Percentiles rank a stretch among this genome's conserved stretches.
These are phyloP conservation scores for Kockiozyma suomiensis DNA, from an alignment of 805 yeast genomes.

Conservation along the genomic window DNA sequence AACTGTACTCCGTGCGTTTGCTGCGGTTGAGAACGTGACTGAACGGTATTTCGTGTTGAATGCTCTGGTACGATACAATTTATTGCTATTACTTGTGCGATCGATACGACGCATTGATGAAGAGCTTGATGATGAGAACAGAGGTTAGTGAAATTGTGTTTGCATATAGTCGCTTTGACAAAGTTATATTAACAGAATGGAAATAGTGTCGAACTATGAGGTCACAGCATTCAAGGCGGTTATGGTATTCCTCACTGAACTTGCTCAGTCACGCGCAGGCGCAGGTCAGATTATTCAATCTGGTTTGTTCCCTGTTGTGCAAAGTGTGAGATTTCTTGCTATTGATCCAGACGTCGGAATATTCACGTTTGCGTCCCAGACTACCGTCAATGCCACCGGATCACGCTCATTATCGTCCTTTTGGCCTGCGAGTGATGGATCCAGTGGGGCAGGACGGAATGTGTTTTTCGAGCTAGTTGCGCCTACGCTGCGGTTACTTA, in stretches of 20 bases:
- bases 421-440: constrained; percentile 12
- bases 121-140: constrained; percentile 44
- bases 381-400: constrained; percentile 1
- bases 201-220: constrained; percentile 63
- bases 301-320: constrained; percentile 66
- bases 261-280: constrained; percentile 77
- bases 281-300: constrained; percentile 75
- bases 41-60: constrained; percentile 61
- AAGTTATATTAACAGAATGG: constrained; percentile 5
- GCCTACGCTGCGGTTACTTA: constrained; percentile 30
- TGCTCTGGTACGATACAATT: constrained; percentile 63
- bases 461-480: constrained; percentile 33
- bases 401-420: constrained; percentile 10
- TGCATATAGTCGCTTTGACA: no score
- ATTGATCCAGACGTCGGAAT: constrained; percentile 83
- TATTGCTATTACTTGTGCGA: constrained; percentile 64
- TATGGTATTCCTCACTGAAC: constrained; percentile 65
- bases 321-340: constrained; percentile 56
- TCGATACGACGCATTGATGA: constrained; percentile 72
- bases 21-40: constrained; percentile 56
- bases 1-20: constrained; percentile 68
- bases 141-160: no score
- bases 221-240: constrained; percentile 75
- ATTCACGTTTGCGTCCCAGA: constrained; percentile 35
- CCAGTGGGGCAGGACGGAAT: constrained; percentile 18